These are phyloP conservation scores for Malus orientalis DNA, from an alignment of 306 rosid genomes.

Conservation along the genomic window DNA sequence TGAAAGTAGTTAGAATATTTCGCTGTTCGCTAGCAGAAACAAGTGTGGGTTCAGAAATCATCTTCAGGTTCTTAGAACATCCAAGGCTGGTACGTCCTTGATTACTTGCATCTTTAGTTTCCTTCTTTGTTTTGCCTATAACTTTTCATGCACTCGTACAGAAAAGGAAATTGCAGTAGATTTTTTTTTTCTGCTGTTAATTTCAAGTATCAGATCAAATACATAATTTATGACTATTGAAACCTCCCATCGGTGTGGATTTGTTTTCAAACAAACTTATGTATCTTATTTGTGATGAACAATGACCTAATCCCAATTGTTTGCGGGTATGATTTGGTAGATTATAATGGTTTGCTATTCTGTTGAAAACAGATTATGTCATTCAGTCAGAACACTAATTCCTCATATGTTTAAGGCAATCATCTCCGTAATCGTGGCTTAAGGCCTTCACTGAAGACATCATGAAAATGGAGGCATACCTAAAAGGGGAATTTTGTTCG, in stretches of 20 bases:
- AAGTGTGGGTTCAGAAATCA: slow-evolving; percentile 95
- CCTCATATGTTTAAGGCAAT: slow-evolving; percentile 37
- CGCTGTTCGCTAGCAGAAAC: slow-evolving; percentile 62
- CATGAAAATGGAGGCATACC: slow-evolving; percentile 19
- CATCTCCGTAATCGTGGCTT: slow-evolving; percentile 47
- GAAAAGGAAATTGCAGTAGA: neutral
- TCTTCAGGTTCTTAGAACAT: slow-evolving; percentile 70
- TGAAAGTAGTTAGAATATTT: neutral
- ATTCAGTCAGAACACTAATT: slow-evolving; percentile 40
- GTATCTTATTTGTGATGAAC: neutral
- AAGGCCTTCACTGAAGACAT: slow-evolving; percentile 36
- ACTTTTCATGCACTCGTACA: neutral
- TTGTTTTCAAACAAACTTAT: neutral
- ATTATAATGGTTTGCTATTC: neutral
- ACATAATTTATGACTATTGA: neutral
- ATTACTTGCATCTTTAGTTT: neutral
- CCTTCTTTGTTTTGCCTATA: neutral
- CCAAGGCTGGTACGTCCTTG: slow-evolving; percentile 36
- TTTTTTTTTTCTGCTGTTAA: neutral
- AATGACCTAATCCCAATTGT: neutral
- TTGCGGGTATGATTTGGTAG: neutral
- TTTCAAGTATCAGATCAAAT: neutral
- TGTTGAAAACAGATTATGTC: slow-evolving; percentile 42
- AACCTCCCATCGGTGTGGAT: neutral
- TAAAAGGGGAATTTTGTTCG: slow-evolving; percentile 32